Base-by-base conservation (phyloP, 1,284 basidiomycete species). In the Pyrrhoderma noxium region DNA sequence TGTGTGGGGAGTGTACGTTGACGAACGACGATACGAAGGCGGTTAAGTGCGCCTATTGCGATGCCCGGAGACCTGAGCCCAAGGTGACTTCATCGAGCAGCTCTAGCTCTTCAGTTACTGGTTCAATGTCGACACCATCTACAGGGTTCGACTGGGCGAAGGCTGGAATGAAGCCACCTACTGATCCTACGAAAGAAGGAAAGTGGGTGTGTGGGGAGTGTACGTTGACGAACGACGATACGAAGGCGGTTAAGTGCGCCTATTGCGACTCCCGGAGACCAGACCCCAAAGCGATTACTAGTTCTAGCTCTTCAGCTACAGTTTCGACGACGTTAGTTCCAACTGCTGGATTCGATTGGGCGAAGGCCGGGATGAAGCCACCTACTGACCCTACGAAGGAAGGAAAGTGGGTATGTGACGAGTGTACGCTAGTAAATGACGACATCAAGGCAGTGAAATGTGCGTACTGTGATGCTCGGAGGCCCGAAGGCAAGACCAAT, bases 121-220 rank as follows among this genome's bases (percentile, higher is more conserved):
- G 27, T 31, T 5, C 27, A 31, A 5, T 11, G 27, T 31, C 27
- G 27, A 11, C 27, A n/a, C n/a, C n/a, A 11, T 31, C 64, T 2
- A 64, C 64, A 40, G 61, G 58, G 14, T 82, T 82, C 56, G 64
- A 81, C 56, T 83, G 76, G 73, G 67, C 65, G 23, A 53, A 47
- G 22, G 77, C 75, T 16, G 75, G 78, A 4, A 52, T 77, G 56
- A 68, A 68, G 56, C 61, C 62, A 3, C 71, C 75, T 3, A 21
- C 64, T 22, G 62, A 65, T 51, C 21, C 53, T 64, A 4, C 54
- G 57, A 9, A 53, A 46, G 25, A 65, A 60, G 42, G 59, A 56
- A 35, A 39, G 4, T 79, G 76, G 77, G 68, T 55, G 8, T 79
- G 77, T 58, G 60, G 63, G 2, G 54, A 59, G 3, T 79, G 78